These are phyloP conservation scores for Heterotrichella gracilis DNA, from an alignment of 352 stramenopile genomes.

Conservation along the genomic window DNA sequence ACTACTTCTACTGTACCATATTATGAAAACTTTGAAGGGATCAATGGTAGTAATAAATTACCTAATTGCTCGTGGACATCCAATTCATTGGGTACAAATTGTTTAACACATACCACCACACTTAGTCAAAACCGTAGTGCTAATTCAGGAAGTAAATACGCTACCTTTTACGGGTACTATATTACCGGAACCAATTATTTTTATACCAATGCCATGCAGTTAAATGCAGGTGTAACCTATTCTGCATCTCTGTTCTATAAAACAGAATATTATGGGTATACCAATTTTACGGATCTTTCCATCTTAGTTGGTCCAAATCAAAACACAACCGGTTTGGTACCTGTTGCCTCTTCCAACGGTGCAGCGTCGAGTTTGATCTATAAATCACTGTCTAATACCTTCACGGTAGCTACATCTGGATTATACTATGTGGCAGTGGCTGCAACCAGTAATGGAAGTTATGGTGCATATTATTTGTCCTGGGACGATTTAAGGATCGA, in stretches of 20 bases:
- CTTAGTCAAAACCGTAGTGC: neutral
- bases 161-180: neutral
- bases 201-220: neutral
- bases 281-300: neutral
- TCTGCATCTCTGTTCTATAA: neutral
- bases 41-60: neutral
- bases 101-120: neutral
- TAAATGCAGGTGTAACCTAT: neutral
- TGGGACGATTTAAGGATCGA: neutral
- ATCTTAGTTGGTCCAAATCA: neutral
- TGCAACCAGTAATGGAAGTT: neutral
- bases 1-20: neutral
- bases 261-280: neutral
- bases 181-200: neutral
- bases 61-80: neutral
- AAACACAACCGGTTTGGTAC: neutral
- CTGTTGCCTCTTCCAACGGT: neutral
- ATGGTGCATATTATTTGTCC: neutral
- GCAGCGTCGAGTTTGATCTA: neutral
- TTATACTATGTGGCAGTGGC: neutral
- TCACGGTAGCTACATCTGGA: neutral
- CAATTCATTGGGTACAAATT: neutral
- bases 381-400: neutral
- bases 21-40: slow-evolving; percentile 1
- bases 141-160: neutral